Evolutionary conservation across 176 grass and related monocot species (phyloP).

Genomic region (Chrysopogon serrulatus): DNA sequence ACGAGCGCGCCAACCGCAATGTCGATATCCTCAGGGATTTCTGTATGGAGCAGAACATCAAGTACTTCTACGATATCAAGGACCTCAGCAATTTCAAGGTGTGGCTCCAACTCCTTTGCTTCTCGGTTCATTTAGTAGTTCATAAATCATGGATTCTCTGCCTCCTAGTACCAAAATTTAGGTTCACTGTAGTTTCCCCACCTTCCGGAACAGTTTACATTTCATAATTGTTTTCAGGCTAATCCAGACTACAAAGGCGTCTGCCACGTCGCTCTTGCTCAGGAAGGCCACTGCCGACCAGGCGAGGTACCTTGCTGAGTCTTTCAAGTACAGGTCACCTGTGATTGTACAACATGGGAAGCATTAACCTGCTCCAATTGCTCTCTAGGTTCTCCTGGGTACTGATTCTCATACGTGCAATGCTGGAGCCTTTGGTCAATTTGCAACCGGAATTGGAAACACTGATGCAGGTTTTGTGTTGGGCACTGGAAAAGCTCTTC

Average conservation of each 20-base stretch:
- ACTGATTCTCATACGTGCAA: conserved; percentile 98
- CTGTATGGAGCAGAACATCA: conserved; percentile 73
- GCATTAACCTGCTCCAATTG: not conserved
- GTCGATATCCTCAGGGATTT: conserved; percentile 93
- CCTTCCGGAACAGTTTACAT: not conserved
- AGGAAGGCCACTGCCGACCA: conserved; percentile 95
- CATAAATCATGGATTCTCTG: not conserved
- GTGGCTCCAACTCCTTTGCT: not conserved
- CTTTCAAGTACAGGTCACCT: not conserved
- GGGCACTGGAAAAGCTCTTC: conserved; percentile 85
- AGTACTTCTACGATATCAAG: conserved; percentile 97
- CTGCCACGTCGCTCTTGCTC: conserved; percentile 87
- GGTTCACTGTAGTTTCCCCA: not conserved
- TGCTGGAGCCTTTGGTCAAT: conserved; percentile 96
- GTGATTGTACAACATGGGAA: not conserved
- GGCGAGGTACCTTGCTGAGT: conserved; percentile 56
- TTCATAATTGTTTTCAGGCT: conserved; percentile 40
- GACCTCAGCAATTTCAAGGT: conserved; percentile 79
- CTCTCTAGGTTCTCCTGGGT: conserved; percentile 78
- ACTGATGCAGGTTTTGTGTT: conserved; percentile 95
- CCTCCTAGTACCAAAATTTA: not conserved
- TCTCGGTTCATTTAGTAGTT: not conserved
- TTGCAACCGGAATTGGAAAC: conserved; percentile 97
- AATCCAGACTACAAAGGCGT: conserved; percentile 99
- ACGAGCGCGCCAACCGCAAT: conserved; percentile 88